Evolutionary conservation across 2,329 filamentous ascomycete genomes (phyloP).

Genomic region (Monosporascus sp.): DNA sequence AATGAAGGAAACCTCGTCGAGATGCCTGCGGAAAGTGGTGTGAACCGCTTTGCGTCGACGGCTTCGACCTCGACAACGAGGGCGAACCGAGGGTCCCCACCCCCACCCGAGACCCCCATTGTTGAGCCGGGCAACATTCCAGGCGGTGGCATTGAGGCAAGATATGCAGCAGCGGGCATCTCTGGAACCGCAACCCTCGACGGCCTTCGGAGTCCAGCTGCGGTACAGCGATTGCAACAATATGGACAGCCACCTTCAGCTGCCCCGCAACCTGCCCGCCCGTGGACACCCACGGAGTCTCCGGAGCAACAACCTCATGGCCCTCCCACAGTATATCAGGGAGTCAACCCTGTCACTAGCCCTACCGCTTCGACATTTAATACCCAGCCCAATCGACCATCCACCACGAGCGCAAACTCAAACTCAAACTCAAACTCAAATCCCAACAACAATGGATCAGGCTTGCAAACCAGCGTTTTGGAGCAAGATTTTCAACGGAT

Average conservation of each 20-base stretch:
- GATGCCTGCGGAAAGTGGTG: conserved; percentile 41
- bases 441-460: conserved; percentile 13
- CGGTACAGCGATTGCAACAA: conserved; percentile 74
- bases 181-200: conserved; percentile 79
- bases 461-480: conserved; percentile 62
- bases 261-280: conserved; percentile 50
- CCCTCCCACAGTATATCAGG: conserved; percentile 88
- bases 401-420: conserved; percentile 22
- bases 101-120: conserved; percentile 88
- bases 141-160: conserved; percentile 79
- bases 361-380: conserved; percentile 43
- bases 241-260: conserved; percentile 55
- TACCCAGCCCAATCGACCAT: conserved; percentile 34
- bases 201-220: conserved; percentile 75
- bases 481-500: conserved; percentile 84
- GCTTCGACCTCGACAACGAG: conserved; percentile 91
- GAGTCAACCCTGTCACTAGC: conserved; percentile 63
- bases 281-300: conserved; percentile 93
- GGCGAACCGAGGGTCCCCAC: conserved; percentile 86
- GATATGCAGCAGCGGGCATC: conserved; percentile 88
- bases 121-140: conserved; percentile 66
- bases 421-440: conserved; percentile 18
- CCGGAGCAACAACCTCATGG: conserved; percentile 84
- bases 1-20: conserved; percentile 28
- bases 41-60: conserved; percentile 68